Conservation (phyloP, 176 grass and related monocot species). For the Triticum timopheevii region DNA sequence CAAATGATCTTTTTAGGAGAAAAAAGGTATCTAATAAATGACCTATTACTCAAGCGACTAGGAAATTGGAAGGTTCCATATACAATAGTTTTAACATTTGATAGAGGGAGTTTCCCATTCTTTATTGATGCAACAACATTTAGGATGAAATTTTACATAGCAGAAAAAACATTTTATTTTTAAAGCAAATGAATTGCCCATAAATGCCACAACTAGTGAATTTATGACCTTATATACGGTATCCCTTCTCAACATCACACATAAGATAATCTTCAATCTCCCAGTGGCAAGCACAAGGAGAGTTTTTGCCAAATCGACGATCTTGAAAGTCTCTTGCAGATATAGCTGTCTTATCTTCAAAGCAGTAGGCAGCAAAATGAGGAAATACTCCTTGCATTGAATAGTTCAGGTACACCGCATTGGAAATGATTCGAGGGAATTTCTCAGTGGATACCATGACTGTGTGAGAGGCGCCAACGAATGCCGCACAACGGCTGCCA, state of each 20-base stretch:
- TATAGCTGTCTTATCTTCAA: not conserved
- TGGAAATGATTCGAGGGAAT: not conserved
- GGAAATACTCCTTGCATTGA: not conserved
- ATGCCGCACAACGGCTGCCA: not conserved
- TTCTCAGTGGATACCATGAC: not conserved
- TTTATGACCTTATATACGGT: not conserved
- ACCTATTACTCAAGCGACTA: no score
- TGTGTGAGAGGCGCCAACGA: not conserved
- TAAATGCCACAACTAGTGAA: no score
- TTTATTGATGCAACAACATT: no score
- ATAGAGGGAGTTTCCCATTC: no score
- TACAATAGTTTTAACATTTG: no score
- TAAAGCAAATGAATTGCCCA: no score
- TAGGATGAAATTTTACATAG: no score
- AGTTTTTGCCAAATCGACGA: not conserved
- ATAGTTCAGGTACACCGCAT: not conserved
- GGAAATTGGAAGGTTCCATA: no score
- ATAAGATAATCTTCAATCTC: conserved; percentile 13
- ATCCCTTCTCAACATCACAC: not conserved
- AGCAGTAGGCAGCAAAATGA: not conserved
- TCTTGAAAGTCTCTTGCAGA: not conserved
- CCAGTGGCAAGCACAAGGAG: conserved; percentile 6
- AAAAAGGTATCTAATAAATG: no score
- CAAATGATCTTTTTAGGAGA: no score
- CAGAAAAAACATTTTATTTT: no score